Percentiles rank a stretch among this genome's conserved stretches.
Evolutionary conservation across 2,329 filamentous ascomycete species (phyloP).

Genomic region (Colletotrichum sp.): DNA sequence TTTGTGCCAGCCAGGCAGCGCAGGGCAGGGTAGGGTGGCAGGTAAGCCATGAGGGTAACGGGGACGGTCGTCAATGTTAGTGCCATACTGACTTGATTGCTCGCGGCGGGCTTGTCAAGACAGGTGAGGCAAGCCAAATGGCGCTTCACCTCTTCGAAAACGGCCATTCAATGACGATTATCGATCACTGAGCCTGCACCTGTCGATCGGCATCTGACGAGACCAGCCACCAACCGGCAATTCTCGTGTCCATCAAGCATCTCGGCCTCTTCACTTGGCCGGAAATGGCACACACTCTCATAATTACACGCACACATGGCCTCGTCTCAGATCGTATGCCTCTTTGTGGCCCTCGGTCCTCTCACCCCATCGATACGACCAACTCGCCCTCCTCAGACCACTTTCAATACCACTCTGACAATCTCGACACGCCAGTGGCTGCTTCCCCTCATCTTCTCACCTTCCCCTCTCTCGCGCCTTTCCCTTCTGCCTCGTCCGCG

Average conservation of each 20-base stretch:
- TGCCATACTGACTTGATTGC: not conserved
- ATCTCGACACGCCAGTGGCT: not conserved
- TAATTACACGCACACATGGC: not conserved
- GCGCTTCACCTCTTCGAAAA: constrained; percentile 2
- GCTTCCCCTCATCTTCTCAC: not conserved
- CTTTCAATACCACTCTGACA: constrained; percentile 6
- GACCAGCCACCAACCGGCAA: not conserved
- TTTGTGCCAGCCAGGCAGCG: not conserved
- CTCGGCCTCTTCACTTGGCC: not conserved
- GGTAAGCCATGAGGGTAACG: not conserved
- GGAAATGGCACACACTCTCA: not conserved
- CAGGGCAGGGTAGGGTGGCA: not conserved
- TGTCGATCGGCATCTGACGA: constrained; percentile 12
- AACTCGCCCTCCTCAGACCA: not conserved
- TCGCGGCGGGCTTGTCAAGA: not conserved
- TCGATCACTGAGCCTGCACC: not conserved
- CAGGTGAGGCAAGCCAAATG: not conserved
- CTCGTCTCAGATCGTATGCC: not conserved
- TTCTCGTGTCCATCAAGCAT: not conserved
- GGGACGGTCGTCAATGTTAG: not conserved
- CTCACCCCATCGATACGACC: not conserved
- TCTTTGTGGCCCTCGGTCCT: not conserved
- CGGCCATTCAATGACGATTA: not conserved
- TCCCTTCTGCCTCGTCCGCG: not conserved
- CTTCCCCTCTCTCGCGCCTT: not conserved